Base-by-base conservation (phyloP, 2,329 filamentous ascomycete genomes). In the Pseudopithomyces maydicus region DNA sequence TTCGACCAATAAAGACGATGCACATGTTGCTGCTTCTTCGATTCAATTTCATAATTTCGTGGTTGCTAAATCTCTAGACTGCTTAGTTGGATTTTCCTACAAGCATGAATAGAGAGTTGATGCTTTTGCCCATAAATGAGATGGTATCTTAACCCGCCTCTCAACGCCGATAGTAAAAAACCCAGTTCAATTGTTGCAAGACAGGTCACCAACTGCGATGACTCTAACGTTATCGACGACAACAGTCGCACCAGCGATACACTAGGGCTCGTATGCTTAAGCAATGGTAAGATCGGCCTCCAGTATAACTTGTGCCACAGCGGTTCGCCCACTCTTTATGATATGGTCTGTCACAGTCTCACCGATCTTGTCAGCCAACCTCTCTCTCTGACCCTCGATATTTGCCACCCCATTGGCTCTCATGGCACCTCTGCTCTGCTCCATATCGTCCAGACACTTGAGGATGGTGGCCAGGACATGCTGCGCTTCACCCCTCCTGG, bases 391-490 rank as follows among this genome's bases (percentile, higher is more conserved):
- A 15, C 73, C 74, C 20, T 77, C 77, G 6, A 76, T 71, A 44
- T 78, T 73, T 1, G 71, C 72, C 55, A 78, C 73, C 2, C 77
- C 78, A 61, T 81, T 80, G 41, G 66, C 62, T 42, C 67, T 62
- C 7, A 61, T 50, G 15, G 70, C 55, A n/a, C 65, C 63, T 8
- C 71, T 68, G 49, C 83, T 81, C 50, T 80, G 78, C 54, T 82
- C 81, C 22, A 90, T 68, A 6, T 77, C 79, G 29, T 80, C 77
- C 53, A 91, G 74, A 0, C 84, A 82, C 51, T 79, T 79, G 32
- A 89, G 69, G 15, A 91, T 77, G 2, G 84, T 83, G 6, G 70
- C 77, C 14, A 89, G 74, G 1, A 90, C 83, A 67, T 83, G 83
- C 63, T 88, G 84, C 0, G 86, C 84, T 59, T 89, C 86, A 6